Evolutionary conservation across 371 early-diverging fungal species (phyloP).

Genomic region (Mortierella sp.): DNA sequence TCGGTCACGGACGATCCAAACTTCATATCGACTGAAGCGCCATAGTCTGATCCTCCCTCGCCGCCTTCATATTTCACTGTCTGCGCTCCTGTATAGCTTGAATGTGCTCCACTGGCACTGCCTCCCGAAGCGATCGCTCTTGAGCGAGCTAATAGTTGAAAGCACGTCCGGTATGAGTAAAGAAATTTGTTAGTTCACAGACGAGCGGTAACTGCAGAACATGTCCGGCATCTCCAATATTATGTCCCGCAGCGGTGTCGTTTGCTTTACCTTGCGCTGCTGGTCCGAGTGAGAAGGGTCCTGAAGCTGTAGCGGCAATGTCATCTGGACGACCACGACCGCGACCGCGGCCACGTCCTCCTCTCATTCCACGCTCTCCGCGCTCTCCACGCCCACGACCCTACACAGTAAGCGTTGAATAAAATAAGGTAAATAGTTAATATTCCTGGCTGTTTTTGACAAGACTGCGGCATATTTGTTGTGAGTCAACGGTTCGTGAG

Average conservation of each 20-base stretch:
- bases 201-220: no score
- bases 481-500: background rate
- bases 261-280: constrained; percentile 52
- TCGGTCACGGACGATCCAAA: constrained; percentile 50
- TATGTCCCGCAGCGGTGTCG: background rate
- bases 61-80: constrained; percentile 39
- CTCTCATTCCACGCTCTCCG: constrained; percentile 56
- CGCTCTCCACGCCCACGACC: constrained; percentile 34
- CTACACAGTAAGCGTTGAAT: background rate
- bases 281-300: constrained; percentile 79
- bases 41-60: constrained; percentile 45
- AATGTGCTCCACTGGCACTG: constrained; percentile 53
- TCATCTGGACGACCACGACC: constrained; percentile 59
- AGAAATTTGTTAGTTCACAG: background rate
- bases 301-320: constrained; percentile 68
- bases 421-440: background rate
- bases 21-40: constrained; percentile 54
- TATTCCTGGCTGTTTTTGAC: background rate
- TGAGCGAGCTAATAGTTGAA: constrained; percentile 31
- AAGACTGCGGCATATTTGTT: background rate
- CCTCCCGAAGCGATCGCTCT: constrained; percentile 29
- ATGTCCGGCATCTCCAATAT: no score
- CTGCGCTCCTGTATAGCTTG: constrained; percentile 50
- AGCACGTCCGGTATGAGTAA: no score
- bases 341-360: constrained; percentile 61